Evolutionary conservation across 176 grass and related monocot genomes (phyloP).

Genomic region (Avena eriantha): DNA sequence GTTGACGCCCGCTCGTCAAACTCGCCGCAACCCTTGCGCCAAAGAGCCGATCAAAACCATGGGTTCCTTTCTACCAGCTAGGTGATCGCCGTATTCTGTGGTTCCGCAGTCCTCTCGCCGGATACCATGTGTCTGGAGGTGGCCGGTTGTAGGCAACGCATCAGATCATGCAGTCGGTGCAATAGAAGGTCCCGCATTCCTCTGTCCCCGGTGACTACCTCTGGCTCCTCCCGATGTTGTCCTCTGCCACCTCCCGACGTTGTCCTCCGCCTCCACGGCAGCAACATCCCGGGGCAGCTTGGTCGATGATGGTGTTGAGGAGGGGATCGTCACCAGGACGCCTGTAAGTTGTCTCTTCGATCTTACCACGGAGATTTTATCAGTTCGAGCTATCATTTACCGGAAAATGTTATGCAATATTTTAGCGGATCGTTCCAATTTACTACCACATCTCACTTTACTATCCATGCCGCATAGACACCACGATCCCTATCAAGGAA

Average conservation of each 20-base stretch:
- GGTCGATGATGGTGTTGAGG: slow-evolving; percentile 49
- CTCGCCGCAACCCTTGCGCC: too few species aligned
- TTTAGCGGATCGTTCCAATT: too few species aligned
- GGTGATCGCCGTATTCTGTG: too few species aligned
- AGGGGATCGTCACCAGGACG: slow-evolving; percentile 58
- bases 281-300: not conserved
- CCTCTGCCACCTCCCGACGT: not conserved
- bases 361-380: not conserved
- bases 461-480: too few species aligned
- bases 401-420: too few species aligned
- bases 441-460: too few species aligned
- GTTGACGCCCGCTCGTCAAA: too few species aligned
- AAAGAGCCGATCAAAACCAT: too few species aligned
- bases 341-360: slow-evolving; percentile 60
- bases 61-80: too few species aligned
- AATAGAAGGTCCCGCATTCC: slow-evolving; percentile 36
- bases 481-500: too few species aligned
- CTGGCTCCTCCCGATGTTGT: slow-evolving; percentile 28
- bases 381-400: too few species aligned
- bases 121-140: slow-evolving; percentile 58
- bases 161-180: slow-evolving; percentile 61
- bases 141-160: slow-evolving; percentile 40
- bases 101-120: too few species aligned
- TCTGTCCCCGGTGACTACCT: slow-evolving; percentile 53
- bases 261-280: not conserved